These are phyloP conservation scores for Teratosphaeria pseudoeucalypti DNA, from an alignment of 2,329 filamentous ascomycete genomes.

Conservation along the genomic window DNA sequence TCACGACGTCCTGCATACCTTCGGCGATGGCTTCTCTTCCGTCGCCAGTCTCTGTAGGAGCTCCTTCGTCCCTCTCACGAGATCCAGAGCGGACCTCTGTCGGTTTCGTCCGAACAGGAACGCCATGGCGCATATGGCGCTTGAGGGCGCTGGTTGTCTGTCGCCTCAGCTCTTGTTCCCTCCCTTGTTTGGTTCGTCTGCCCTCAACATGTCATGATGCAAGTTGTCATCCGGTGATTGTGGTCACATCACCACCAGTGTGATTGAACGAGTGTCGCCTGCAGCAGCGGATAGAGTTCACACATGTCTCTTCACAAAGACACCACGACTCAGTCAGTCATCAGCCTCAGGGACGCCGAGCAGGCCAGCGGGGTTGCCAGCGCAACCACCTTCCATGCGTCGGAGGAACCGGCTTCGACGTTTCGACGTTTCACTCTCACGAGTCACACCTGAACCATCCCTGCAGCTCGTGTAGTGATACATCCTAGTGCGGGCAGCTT, in stretches of 20 bases:
- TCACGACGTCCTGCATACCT: slow-evolving; percentile 7
- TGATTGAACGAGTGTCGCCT: neutral
- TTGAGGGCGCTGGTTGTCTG: neutral
- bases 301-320: neutral
- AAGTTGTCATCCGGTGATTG: neutral
- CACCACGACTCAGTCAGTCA: neutral
- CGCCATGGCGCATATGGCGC: slow-evolving; percentile 43
- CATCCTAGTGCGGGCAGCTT: too few relatives aligned
- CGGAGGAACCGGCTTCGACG: neutral
- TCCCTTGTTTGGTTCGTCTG: neutral
- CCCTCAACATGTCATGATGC: neutral
- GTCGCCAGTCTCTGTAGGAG: slow-evolving; percentile 45
- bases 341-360: neutral
- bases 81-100: slow-evolving; percentile 51
- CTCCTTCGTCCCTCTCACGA: slow-evolving; percentile 54
- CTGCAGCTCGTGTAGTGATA: neutral
- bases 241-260: neutral
- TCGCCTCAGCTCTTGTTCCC: neutral
- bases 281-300: neutral
- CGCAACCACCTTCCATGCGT: neutral
- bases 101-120: slow-evolving; percentile 58
- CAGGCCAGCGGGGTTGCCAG: neutral
- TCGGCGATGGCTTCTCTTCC: slow-evolving; percentile 41
- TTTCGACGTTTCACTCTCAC: neutral
- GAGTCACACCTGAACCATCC: neutral